Base-by-base conservation (phyloP, 768 basidiomycete species). In the Leccinum subgranulosum region DNA sequence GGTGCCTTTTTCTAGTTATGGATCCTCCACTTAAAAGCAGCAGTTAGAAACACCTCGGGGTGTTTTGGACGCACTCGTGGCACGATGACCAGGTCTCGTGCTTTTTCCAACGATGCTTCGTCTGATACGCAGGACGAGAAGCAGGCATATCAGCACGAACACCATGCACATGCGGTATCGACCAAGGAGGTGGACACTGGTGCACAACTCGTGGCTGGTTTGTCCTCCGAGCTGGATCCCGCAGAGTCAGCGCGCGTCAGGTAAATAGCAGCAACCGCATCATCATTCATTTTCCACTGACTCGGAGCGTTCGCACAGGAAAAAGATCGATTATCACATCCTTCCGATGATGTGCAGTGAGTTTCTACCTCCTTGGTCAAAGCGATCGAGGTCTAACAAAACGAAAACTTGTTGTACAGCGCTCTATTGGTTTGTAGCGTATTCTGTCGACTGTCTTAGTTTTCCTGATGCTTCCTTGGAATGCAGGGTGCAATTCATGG, bases 291-390 rank as follows among this genome's bases (percentile, higher is more conserved):
- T 41, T 57, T 23, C n/a, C 27, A 46, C 54, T 59, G 1, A 59
- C 51, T 29, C 25, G 15, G 29, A 10, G 23, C 6, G 45, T 29
- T 21, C 25, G 41, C 45, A 10, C 43, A 79, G 82, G 59, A 76
- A 70, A 64, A 89, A 90, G 70, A 87, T 90, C 45, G 87, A 90
- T 70, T 70, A 71, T 59, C 82, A 87, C 68, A 82, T 89, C 28
- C 68, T 89, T 29, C 88, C 86, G 23, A 70, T 89, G 65, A 89
- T 88, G 87, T 87, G 84, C 61, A 77, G 86, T 88, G 68, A 64
- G 86, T 81, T 47, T 19, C 8, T 33, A 21, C 6, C 15, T 50
- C 10, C 6, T 34, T 33, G 19, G 27, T 49, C 10, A 45, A 28
- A 4, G 25, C 43, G 25, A 29, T 28, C 21, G 17, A 29, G 28